phyloP scores from a whole-genome alignment of 1,139 yeast species.

The Protomyces pachydermus region DNA sequence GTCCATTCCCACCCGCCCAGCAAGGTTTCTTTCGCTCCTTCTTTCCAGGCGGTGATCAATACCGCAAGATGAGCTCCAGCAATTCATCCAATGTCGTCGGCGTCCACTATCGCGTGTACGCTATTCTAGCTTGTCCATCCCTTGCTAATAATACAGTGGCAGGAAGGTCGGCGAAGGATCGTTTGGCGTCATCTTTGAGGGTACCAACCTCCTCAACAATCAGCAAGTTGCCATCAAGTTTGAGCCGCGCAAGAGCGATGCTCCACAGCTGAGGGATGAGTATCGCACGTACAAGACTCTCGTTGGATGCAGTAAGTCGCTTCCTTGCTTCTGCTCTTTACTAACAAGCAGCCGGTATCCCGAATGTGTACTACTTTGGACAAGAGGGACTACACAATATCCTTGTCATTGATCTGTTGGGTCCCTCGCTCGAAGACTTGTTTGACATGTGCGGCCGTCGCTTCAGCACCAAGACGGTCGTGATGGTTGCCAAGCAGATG shows the following conservation, averaged over 20 bases:
- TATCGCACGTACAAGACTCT: constrained; percentile 86
- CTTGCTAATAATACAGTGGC: constrained; percentile 43
- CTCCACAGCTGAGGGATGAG: constrained; percentile 94
- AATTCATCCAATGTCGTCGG: constrained; percentile 50
- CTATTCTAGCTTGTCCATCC: not conserved
- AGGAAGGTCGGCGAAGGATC: constrained; percentile 98
- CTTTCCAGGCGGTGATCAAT: constrained; percentile 1
- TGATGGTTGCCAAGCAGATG: constrained; percentile 90
- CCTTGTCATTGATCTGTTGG: constrained; percentile 83
- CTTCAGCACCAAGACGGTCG: constrained; percentile 81
- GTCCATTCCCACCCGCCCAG: constrained; percentile 11
- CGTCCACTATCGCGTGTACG: constrained; percentile 70
- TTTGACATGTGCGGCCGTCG: constrained; percentile 98
- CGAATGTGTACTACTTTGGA: constrained; percentile 93
- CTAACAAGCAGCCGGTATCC: constrained; percentile 60
- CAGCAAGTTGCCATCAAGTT: constrained; percentile 69
- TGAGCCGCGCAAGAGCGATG: constrained; percentile 88
- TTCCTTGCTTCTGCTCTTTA: not conserved
- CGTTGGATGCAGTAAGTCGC: constrained; percentile 50
- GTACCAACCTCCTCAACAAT: constrained; percentile 76
- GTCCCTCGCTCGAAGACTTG: constrained; percentile 91
- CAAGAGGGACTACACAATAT: constrained; percentile 96
- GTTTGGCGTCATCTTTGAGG: constrained; percentile 94
- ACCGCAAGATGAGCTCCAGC: constrained; percentile 23
- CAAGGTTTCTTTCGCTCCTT: constrained; percentile 14